Base-by-base conservation (phyloP, 441 rosid genomes). In the Dalechampia spathulata region DNA sequence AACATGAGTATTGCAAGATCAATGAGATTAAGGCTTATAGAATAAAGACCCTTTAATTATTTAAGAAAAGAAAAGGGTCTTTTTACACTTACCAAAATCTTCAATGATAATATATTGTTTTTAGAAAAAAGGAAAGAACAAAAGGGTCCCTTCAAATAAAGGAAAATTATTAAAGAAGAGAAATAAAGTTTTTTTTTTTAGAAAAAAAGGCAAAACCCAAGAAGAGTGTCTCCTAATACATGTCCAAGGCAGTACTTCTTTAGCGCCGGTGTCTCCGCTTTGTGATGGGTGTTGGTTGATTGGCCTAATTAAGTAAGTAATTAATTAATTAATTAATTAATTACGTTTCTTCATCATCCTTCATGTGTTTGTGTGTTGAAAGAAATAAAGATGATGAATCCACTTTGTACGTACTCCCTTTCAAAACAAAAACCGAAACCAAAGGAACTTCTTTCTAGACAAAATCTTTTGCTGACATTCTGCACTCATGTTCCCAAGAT, bases 201-300 rank as follows among this genome's bases (percentile, higher is more conserved):
- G n/a, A n/a, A n/a, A n/a, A n/a, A n/a, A 23, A 27, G 50, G 65
- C 62, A 70, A 72, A 75, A 75, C 53, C 86, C 91, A 76, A 81
- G 82, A 72, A 63, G 64, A 60, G 73, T 84, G 91, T 84, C 74
- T 65, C 87, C 80, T 50, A 34, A 38, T 61, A 76, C 66, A 57
- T 66, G 69, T 71, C 77, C 83, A 77, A 75, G 79, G 79, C 82
- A 78, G 68, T 72, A 69, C 87, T 60, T 52, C 73, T 77, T 79
- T 71, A 66, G 58, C 91, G 81, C 86, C 91, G 91, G 66, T 81
- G 91, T 84, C 87, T 73, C 82, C 82, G 86, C 76, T 70, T n/a
- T 63, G 76, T 65, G 64, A 30, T 30, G n/a, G n/a, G n/a, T n/a
- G 34, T 30, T 34, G 43, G 43, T 7, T 10, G 62, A 39, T 63